Percentiles rank a stretch among this genome's conserved stretches.
These are phyloP conservation scores for Hymenoscyphus repandus DNA, from an alignment of 2,329 filamentous ascomycete species.

Conservation along the genomic window DNA sequence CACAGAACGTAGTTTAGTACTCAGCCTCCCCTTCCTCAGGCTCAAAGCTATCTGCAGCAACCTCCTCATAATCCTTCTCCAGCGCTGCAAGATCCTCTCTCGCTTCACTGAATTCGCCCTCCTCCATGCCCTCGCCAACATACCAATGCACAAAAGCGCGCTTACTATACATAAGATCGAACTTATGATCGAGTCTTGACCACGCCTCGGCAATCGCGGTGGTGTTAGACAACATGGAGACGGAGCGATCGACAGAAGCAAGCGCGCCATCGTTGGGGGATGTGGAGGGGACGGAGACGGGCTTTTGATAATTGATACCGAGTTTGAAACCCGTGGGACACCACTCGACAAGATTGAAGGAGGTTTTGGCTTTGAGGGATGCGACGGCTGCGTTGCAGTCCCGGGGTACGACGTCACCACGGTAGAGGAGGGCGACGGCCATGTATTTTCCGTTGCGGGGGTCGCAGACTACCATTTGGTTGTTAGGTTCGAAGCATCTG, in stretches of 20 bases:
- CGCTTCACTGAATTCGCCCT: slow-evolving; percentile 62
- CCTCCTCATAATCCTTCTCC: slow-evolving; percentile 62
- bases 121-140: slow-evolving; percentile 66
- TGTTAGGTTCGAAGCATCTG: slow-evolving; percentile 59
- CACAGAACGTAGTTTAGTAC: slow-evolving; percentile 21
- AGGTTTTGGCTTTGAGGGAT: slow-evolving; percentile 57
- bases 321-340: slow-evolving; percentile 66
- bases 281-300: slow-evolving; percentile 42
- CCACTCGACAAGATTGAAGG: slow-evolving; percentile 64
- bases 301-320: slow-evolving; percentile 62
- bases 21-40: slow-evolving; percentile 42
- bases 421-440: slow-evolving; percentile 62
- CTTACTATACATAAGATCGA: slow-evolving; percentile 67
- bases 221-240: slow-evolving; percentile 62
- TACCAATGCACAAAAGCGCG: slow-evolving; percentile 69
- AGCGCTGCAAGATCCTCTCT: slow-evolving; percentile 61
- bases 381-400: slow-evolving; percentile 56
- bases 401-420: slow-evolving; percentile 59
- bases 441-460: slow-evolving; percentile 64
- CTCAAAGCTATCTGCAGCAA: slow-evolving; percentile 50
- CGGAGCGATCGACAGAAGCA: slow-evolving; percentile 47
- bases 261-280: slow-evolving; percentile 40
- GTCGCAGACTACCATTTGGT: slow-evolving; percentile 67
- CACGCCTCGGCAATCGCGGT: slow-evolving; percentile 63
- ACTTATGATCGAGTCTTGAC: slow-evolving; percentile 60